Conservation (phyloP, 2,329 filamentous ascomycete genomes). For the Colletotrichum ledebouriae region DNA sequence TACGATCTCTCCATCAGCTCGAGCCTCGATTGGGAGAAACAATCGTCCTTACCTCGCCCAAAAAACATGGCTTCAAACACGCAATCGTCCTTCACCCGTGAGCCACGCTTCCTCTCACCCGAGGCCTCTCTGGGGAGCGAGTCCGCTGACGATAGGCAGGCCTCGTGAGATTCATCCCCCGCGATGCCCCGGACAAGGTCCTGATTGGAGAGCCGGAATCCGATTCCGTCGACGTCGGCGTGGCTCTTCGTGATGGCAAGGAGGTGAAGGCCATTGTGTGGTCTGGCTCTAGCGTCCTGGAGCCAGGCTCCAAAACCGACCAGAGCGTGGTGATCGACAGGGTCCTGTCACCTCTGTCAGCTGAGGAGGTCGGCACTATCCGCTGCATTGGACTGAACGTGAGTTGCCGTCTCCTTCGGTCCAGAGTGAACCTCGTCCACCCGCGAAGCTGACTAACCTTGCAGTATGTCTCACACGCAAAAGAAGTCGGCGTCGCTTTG, state of each 20-base stretch:
- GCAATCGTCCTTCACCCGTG: constrained; percentile 30
- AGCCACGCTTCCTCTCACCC: background rate
- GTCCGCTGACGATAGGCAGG: constrained; percentile 52
- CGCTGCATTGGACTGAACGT: constrained; percentile 71
- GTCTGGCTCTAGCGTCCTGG: constrained; percentile 69
- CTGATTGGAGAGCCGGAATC: constrained; percentile 70
- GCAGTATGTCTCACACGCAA: constrained; percentile 54
- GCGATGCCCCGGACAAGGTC: constrained; percentile 61
- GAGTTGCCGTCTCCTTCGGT: constrained; percentile 44
- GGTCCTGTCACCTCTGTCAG: constrained; percentile 60
- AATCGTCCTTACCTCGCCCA: background rate
- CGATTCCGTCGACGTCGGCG: constrained; percentile 67
- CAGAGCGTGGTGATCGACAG: constrained; percentile 59
- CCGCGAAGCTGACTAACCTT: background rate
- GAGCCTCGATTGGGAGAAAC: background rate
- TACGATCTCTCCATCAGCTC: background rate
- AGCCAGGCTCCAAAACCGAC: constrained; percentile 65
- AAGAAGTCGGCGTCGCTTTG: constrained; percentile 65
- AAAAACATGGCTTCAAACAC: constrained; percentile 18
- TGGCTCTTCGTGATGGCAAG: constrained; percentile 67
- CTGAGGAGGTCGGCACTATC: constrained; percentile 45
- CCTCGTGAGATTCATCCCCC: constrained; percentile 71
- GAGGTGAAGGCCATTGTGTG: constrained; percentile 70
- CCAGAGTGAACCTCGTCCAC: background rate
- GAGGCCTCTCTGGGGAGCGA: background rate